Conservation (phyloP, 768 basidiomycete genomes). For the Austroboletus festivus region DNA sequence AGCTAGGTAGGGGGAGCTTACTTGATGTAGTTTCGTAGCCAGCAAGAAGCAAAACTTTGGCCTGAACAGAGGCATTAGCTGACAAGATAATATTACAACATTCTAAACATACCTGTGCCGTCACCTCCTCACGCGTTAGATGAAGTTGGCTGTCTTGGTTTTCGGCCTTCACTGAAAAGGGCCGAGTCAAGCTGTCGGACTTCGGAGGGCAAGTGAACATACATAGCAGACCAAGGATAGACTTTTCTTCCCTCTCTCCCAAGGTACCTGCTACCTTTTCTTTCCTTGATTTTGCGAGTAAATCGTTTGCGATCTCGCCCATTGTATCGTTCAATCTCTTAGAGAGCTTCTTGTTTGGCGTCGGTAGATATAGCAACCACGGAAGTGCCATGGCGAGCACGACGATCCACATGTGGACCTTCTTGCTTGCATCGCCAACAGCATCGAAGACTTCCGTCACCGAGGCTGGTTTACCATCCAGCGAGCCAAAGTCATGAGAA, state of each 20-base stretch:
- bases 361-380: background rate
- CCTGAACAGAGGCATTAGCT: constrained; percentile 6
- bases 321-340: background rate
- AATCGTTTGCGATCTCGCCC: background rate
- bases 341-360: background rate
- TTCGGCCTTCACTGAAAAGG: background rate
- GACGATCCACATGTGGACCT: background rate
- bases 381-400: background rate
- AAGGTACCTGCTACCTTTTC: background rate
- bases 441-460: background rate
- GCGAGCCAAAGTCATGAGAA: constrained; percentile 38
- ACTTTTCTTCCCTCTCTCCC: constrained; percentile 14
- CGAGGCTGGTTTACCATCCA: background rate
- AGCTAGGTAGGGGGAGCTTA: constrained; percentile 5
- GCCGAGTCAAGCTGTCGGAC: background rate
- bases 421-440: background rate
- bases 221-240: constrained; percentile 32
- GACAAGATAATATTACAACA: background rate
- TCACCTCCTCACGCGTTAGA: constrained; percentile 41
- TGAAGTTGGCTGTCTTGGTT: constrained; percentile 14
- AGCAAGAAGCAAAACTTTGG: constrained; percentile 35
- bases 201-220: background rate
- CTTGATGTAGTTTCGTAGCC: constrained; percentile 42
- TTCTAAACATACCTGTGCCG: constrained; percentile 26
- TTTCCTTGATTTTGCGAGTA: background rate